These are phyloP conservation scores for Lepidium africanum DNA, from an alignment of 345 rosid genomes.

Conservation along the genomic window DNA sequence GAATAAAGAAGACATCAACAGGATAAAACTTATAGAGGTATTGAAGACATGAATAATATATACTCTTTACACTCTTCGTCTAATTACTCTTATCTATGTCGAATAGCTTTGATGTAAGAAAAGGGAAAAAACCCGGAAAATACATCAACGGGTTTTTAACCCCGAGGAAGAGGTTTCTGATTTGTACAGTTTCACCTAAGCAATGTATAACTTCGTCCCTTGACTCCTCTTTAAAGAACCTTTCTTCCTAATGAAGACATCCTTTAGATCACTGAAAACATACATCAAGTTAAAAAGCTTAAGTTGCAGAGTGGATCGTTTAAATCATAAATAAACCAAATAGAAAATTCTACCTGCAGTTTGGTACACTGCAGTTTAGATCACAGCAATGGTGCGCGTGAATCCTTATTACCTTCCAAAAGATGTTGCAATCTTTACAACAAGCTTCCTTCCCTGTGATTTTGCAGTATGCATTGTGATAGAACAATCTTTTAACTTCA, in stretches of 20 bases:
- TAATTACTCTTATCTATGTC: no score
- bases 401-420: conserved; percentile 17
- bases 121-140: not conserved
- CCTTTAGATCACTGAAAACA: conserved; percentile 4
- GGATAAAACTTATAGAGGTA: no score
- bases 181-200: not conserved
- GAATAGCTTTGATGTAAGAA: not conserved
- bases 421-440: conserved; percentile 28
- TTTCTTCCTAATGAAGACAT: not conserved
- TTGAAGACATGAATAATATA: no score
- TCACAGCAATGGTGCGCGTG: conserved; percentile 35
- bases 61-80: no score
- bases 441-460: conserved; percentile 20
- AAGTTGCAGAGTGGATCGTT: not conserved
- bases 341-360: conserved; percentile 36
- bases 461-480: conserved; percentile 31
- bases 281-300: not conserved
- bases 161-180: not conserved
- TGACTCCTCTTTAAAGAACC: not conserved
- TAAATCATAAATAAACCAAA: not conserved
- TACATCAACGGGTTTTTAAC: no score
- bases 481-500: conserved; percentile 26
- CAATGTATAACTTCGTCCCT: conserved; percentile 2
- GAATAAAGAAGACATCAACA: no score
- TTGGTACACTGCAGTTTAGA: conserved; percentile 27